These are phyloP conservation scores for Rhodotorula glutinis DNA, from an alignment of 1,284 basidiomycete genomes.

Conservation along the genomic window DNA sequence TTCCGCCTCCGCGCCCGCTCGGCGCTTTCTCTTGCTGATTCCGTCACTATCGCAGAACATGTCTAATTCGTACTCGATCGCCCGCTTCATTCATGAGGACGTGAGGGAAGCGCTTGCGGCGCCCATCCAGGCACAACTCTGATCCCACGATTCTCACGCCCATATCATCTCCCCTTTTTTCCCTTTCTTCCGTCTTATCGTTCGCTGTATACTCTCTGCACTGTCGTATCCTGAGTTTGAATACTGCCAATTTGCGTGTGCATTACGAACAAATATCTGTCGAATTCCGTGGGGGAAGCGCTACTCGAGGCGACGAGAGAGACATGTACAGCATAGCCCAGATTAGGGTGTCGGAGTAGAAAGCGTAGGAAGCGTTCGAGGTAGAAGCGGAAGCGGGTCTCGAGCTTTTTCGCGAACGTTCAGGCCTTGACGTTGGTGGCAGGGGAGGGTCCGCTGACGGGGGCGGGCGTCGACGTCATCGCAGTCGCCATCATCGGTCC, in stretches of 20 bases:
- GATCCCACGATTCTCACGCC: not conserved
- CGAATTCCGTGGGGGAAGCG: too few species aligned
- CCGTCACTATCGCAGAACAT: conserved; percentile 20
- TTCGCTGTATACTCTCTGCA: not conserved
- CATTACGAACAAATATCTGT: too few species aligned
- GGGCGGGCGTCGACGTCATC: not conserved
- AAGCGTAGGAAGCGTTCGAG: not conserved
- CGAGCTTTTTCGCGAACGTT: too few species aligned
- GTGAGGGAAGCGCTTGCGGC: conserved; percentile 1
- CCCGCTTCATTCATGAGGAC: conserved; percentile 31
- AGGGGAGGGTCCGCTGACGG: not conserved
- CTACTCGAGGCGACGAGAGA: too few species aligned
- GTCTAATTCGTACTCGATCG: conserved; percentile 31
- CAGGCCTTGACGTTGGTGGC: not conserved
- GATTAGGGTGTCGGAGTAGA: not conserved
- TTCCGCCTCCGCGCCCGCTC: not conserved
- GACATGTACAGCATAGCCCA: not conserved
- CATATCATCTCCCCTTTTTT: not conserved
- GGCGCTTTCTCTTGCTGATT: not conserved
- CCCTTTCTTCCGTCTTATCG: not conserved
- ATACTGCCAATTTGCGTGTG: too few species aligned
- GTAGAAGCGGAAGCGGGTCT: too few species aligned
- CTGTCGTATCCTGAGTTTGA: not conserved
- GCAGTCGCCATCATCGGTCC: not conserved
- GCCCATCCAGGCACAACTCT: conserved; percentile 20